These are phyloP conservation scores for Nothophytophthora sp. DNA, from an alignment of 352 stramenopile genomes.

Conservation along the genomic window DNA sequence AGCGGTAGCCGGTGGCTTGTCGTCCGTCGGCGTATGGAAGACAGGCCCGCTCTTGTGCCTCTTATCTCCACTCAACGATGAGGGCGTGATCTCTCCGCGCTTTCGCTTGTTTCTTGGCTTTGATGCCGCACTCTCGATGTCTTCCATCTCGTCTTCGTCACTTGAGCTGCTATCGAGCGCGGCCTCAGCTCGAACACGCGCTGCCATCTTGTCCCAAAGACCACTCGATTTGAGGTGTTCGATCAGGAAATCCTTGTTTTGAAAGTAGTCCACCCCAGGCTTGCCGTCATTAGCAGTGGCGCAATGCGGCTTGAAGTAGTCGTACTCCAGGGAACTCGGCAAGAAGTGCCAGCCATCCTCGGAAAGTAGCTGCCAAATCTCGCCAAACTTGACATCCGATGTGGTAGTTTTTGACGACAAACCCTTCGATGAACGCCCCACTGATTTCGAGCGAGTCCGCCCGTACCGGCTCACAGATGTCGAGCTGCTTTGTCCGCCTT, in stretches of 20 bases:
- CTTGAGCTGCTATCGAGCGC: slow-evolving; percentile 23
- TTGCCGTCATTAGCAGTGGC: slow-evolving; percentile 30
- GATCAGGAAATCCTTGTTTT: slow-evolving; percentile 33
- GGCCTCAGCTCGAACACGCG: slow-evolving; percentile 38
- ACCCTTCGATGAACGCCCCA: not conserved
- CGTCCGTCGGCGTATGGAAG: slow-evolving; percentile 25
- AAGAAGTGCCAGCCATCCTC: slow-evolving; percentile 58
- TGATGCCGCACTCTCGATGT: slow-evolving; percentile 11
- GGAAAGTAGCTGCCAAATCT: slow-evolving; percentile 52
- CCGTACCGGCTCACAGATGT: slow-evolving; percentile 9
- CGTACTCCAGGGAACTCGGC: slow-evolving; percentile 45
- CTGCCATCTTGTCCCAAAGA: slow-evolving; percentile 46
- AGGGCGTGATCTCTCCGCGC: slow-evolving; percentile 18
- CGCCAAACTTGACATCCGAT: slow-evolving; percentile 58
- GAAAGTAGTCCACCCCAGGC: slow-evolving; percentile 55
- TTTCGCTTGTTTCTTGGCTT: slow-evolving; percentile 26
- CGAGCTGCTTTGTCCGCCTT: not conserved
- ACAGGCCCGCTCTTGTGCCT: slow-evolving; percentile 25
- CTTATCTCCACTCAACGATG: slow-evolving; percentile 14
- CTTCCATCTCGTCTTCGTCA: slow-evolving; percentile 22
- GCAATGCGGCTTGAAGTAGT: slow-evolving; percentile 74
- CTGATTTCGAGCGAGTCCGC: slow-evolving; percentile 26
- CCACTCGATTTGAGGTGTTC: slow-evolving; percentile 57
- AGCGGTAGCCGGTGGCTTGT: slow-evolving; percentile 8
- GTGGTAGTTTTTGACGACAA: slow-evolving; percentile 25